These are phyloP conservation scores for Coemansia sp. DNA, from an alignment of 371 early-diverging fungal genomes.

Conservation along the genomic window DNA sequence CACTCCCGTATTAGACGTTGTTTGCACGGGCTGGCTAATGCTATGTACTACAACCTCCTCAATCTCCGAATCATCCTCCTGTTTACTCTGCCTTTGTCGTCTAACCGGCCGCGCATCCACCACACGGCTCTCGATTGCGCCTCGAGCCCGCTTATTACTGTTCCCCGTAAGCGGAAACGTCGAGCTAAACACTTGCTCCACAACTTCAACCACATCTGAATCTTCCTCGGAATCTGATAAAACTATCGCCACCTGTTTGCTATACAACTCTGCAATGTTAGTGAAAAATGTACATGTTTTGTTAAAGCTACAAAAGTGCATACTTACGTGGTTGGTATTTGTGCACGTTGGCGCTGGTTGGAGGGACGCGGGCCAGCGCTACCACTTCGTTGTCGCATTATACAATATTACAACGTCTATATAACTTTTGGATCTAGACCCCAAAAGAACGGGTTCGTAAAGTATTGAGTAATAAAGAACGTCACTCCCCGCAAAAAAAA, in stretches of 20 bases:
- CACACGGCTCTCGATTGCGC: background rate
- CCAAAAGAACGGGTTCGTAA: too few species aligned
- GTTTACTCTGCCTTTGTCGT: background rate
- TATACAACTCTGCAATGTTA: background rate
- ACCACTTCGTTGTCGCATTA: constrained; percentile 6
- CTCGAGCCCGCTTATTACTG: background rate
- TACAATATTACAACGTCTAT: background rate
- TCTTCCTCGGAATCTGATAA: constrained; percentile 10
- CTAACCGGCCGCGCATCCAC: background rate
- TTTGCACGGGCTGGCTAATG: background rate
- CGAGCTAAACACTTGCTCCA: constrained; percentile 8
- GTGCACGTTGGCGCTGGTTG: background rate
- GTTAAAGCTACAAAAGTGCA: too few species aligned
- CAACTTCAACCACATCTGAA: constrained; percentile 2
- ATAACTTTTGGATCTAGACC: background rate
- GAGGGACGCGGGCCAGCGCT: background rate
- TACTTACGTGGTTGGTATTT: background rate
- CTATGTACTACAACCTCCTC: background rate
- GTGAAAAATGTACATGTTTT: background rate
- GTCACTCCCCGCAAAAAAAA: too few species aligned
- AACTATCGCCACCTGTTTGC: constrained; percentile 2
- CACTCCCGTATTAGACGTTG: background rate
- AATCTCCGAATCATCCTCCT: background rate
- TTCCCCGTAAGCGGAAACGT: background rate
- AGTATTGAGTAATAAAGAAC: too few species aligned